phyloP scores from a whole-genome alignment of 2,329 filamentous ascomycete species.

The Cercospora janseana region DNA sequence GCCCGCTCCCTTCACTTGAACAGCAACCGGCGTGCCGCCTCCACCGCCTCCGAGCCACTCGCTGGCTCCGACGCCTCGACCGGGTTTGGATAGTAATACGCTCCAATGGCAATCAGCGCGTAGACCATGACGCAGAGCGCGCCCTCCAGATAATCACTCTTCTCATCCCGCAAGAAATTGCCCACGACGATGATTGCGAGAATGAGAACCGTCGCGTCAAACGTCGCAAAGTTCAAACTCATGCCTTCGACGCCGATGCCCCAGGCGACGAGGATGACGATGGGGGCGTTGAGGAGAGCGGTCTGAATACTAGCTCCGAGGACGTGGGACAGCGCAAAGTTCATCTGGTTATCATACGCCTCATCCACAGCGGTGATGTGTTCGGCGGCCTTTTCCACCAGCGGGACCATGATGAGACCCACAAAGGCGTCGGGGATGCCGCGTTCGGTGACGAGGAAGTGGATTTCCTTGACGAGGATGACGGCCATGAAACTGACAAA shows the following conservation, averaged over 20 bases:
- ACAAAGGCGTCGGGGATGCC: slow-evolving; percentile 58
- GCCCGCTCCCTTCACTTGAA: slow-evolving; percentile 2
- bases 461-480: slow-evolving; percentile 72
- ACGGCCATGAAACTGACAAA: slow-evolving; percentile 73
- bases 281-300: slow-evolving; percentile 79
- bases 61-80: neutral
- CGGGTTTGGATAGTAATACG: slow-evolving; percentile 58
- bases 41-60: slow-evolving; percentile 2
- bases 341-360: slow-evolving; percentile 74
- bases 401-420: slow-evolving; percentile 72
- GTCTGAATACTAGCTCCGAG: slow-evolving; percentile 87
- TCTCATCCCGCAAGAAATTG: slow-evolving; percentile 81
- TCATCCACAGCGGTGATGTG: slow-evolving; percentile 82
- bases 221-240: slow-evolving; percentile 81
- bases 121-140: slow-evolving; percentile 72
- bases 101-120: slow-evolving; percentile 60
- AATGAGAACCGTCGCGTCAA: slow-evolving; percentile 78
- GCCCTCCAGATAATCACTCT: slow-evolving; percentile 88
- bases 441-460: slow-evolving; percentile 53
- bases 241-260: slow-evolving; percentile 64
- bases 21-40: slow-evolving; percentile 13
- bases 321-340: slow-evolving; percentile 80
- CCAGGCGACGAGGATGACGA: slow-evolving; percentile 83
- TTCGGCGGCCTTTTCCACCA: slow-evolving; percentile 83
- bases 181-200: slow-evolving; percentile 68